phyloP scores from a whole-genome alignment of 306 rosid species.

The Luffa acutangula region DNA sequence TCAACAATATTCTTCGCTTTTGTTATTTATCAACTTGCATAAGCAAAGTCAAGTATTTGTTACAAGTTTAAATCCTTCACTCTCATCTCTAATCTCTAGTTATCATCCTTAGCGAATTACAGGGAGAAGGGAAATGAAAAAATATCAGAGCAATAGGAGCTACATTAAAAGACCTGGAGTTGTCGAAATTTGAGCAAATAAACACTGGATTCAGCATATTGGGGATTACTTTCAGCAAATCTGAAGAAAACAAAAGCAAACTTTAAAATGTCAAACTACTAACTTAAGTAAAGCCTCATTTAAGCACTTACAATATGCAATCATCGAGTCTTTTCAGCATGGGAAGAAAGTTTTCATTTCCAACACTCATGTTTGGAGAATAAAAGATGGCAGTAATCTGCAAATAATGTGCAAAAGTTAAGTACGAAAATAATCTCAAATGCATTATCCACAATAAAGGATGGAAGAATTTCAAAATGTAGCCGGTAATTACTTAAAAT shows the following conservation, averaged over 20 bases:
- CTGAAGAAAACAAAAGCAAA: slow-evolving; percentile 29
- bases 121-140: not conserved
- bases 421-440: not conserved
- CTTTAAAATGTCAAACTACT: not conserved
- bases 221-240: slow-evolving; percentile 89
- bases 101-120: not conserved
- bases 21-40: not conserved
- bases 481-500: not conserved
- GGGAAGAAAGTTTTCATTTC: slow-evolving; percentile 75
- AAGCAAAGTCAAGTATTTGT: not conserved
- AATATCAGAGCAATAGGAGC: not conserved
- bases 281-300: not conserved
- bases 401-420: slow-evolving; percentile 14
- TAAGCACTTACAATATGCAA: slow-evolving; percentile 80
- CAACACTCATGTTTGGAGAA: slow-evolving; percentile 85
- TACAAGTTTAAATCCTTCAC: not conserved
- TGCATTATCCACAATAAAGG: not conserved
- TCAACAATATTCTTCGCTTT: not conserved
- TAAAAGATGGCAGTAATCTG: slow-evolving; percentile 89
- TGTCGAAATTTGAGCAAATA: slow-evolving; percentile 94
- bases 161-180: slow-evolving; percentile 53
- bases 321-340: slow-evolving; percentile 93
- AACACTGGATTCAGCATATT: slow-evolving; percentile 93
- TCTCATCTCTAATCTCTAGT: not conserved
- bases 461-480: not conserved